Conservation (phyloP, 2,329 filamentous ascomycete genomes). For the Cladosporium velox region DNA sequence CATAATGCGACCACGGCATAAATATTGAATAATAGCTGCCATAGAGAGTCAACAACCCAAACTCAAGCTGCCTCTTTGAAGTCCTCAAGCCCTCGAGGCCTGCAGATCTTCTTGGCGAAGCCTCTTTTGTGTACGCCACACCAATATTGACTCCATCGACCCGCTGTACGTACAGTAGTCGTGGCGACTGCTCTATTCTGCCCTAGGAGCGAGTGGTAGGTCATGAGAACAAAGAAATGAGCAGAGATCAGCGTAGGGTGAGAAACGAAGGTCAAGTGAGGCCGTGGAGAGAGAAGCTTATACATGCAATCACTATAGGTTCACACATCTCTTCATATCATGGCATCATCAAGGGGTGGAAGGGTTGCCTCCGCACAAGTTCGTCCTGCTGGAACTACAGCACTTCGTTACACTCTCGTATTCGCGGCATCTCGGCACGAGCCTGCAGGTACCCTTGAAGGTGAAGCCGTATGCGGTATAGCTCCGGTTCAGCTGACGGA, state of each 20-base stretch:
- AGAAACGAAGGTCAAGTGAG: background rate
- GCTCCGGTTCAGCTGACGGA: background rate
- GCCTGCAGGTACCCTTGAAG: background rate
- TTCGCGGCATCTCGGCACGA: conserved; percentile 9
- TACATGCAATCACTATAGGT: background rate
- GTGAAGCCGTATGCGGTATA: background rate
- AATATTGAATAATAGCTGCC: background rate
- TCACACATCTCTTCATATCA: no score
- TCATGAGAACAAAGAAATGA: no score
- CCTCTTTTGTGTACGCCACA: conserved; percentile 8
- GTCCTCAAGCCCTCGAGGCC: background rate
- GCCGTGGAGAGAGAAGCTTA: background rate
- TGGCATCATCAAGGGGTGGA: no score
- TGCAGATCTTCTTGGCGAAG: conserved; percentile 8
- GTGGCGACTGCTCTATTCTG: background rate
- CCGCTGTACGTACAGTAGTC: background rate
- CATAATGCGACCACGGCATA: background rate
- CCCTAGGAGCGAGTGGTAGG: no score
- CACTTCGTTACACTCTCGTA: background rate
- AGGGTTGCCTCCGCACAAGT: background rate
- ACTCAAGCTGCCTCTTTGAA: no score
- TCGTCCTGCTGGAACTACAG: background rate
- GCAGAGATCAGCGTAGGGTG: no score
- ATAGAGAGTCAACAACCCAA: no score
- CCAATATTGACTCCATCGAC: conserved; percentile 1